phyloP scores from a whole-genome alignment of 2,329 filamentous ascomycete genomes.

The Cercospora citrullina region DNA sequence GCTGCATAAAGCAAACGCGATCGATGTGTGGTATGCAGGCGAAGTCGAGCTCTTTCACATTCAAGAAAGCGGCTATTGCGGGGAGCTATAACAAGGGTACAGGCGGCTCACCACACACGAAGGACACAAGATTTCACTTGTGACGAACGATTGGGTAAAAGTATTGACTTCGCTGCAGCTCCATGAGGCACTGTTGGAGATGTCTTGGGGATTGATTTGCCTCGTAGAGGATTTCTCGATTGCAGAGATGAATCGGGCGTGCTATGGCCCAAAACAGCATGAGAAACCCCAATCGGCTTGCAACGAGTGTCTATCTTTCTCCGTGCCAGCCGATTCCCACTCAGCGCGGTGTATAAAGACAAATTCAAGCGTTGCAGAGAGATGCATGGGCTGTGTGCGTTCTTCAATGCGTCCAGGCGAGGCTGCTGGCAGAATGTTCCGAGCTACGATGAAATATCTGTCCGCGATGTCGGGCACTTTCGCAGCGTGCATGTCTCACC shows the following conservation, averaged over 20 bases:
- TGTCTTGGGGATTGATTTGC: conserved; percentile 4
- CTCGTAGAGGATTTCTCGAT: neutral
- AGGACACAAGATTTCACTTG: neutral
- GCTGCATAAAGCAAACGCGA: neutral
- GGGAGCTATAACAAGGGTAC: neutral
- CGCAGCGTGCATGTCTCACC: neutral
- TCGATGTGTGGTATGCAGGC: neutral
- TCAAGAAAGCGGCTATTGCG: conserved; percentile 8
- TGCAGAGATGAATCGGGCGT: neutral
- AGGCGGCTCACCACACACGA: neutral
- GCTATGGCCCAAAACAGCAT: conserved; percentile 10
- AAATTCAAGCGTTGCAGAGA: neutral
- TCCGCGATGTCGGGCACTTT: conserved; percentile 3
- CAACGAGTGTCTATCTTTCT: neutral
- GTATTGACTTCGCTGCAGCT: neutral
- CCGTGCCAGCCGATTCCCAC: neutral
- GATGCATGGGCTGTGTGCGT: neutral
- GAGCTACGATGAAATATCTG: neutral
- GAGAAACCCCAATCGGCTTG: neutral
- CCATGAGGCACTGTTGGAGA: neutral
- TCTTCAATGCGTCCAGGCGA: neutral
- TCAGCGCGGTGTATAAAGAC: neutral
- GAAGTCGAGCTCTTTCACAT: conserved; percentile 8
- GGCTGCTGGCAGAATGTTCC: neutral
- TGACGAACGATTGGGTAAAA: neutral